Evolutionary conservation across 2,329 filamentous ascomycete genomes (phyloP), one percentile per base, ranked within the genome.

Genomic region (Aspergillus sclerotialis): DNA sequence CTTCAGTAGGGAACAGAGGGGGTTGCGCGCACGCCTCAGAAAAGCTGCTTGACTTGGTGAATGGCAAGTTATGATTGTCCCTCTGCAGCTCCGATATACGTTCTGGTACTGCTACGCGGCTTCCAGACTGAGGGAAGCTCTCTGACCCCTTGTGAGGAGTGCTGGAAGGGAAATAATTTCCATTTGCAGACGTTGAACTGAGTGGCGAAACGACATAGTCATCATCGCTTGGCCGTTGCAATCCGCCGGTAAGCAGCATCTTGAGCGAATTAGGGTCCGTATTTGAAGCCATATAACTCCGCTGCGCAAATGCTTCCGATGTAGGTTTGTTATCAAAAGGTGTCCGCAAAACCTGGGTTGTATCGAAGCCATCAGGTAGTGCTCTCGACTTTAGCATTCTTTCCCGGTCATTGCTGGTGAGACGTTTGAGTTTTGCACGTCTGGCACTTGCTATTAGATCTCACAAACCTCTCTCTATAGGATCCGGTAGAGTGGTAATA

Each of bases 351-450:
- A 75, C 73, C 51, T 75, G 72, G 24, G 70, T 69, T 50, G 75
- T 76, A 50, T 78, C 73, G 45, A 78, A 78, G 48, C 75, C 67
- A 36, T 76, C 73, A 8, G 75, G 75, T 21, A 78, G 56, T 7
- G 72, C 73, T 55, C 75, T 61, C 21, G 75, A 78, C 52, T 73
- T 71, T 58, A 78, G 68, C 67, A 78, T 74, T 25, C 74, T 66
- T 48, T 78, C 75, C 33, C 73, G 73, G 48, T 79, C 75, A 45
- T 78, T 75, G 43, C 67, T 73, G 33, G 73, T 76, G 21, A 78
- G 61, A 39, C 75, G 67, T 62, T 78, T 79, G 41, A 79, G 60
- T 56, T 79, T 79, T 12, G 75, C 75, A 50, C 75, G 62, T 57
- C 75, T 79, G 35, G 12, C 36, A 35, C 10, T 18, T 15, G 25